Conservation (phyloP, 1,284 basidiomycete species). For the Pyrrhoderma noxium region DNA sequence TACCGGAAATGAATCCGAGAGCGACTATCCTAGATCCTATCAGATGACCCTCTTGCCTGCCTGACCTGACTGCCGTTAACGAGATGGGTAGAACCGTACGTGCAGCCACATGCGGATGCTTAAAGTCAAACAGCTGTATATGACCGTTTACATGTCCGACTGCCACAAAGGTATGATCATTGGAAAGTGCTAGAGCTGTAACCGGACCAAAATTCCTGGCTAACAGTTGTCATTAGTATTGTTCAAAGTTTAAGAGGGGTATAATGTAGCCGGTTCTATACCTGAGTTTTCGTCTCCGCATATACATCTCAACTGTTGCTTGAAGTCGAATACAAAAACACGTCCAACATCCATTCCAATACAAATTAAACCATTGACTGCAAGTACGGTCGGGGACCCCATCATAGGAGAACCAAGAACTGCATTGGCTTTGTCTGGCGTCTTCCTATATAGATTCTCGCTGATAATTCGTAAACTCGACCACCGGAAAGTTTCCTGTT, state of each 20-base stretch:
- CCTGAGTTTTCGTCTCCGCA: constrained; percentile 65
- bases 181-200: constrained; percentile 84
- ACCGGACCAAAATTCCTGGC: constrained; percentile 69
- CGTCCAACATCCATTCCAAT: constrained; percentile 80
- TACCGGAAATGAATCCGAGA: constrained; percentile 85
- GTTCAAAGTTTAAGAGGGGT: constrained; percentile 9
- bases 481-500: constrained; percentile 72
- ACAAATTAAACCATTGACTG: constrained; percentile 85
- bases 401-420: constrained; percentile 49
- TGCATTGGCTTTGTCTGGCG: constrained; percentile 52
- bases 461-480: constrained; percentile 59
- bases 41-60: constrained; percentile 90
- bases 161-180: constrained; percentile 90
- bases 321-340: constrained; percentile 85
- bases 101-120: constrained; percentile 56
- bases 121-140: constrained; percentile 83
- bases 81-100: constrained; percentile 72
- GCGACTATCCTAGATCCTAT: constrained; percentile 79
- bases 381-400: constrained; percentile 74
- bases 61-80: constrained; percentile 60
- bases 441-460: constrained; percentile 46
- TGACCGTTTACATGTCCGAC: constrained; percentile 84
- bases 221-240: constrained; percentile 28
- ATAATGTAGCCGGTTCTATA: constrained; percentile 29
- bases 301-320: constrained; percentile 74